Conservation (phyloP, 495 filamentous ascomycete genomes). For the Aspergillus sclerotiicarbonarius region DNA sequence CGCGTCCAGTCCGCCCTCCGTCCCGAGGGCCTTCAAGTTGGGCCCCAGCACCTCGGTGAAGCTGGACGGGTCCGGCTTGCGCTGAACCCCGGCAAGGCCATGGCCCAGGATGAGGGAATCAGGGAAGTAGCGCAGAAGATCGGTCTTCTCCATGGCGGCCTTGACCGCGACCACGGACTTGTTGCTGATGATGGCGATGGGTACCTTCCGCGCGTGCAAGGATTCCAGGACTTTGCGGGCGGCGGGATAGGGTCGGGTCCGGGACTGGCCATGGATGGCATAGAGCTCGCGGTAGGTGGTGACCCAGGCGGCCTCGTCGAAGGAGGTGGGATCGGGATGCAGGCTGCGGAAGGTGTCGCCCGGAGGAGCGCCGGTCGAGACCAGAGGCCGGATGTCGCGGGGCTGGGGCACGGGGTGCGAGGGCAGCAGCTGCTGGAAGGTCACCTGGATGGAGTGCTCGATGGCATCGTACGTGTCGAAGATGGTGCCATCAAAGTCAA, state of each 20-base stretch:
- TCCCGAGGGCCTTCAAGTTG: conserved; percentile 8
- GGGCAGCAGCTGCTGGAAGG: conserved; percentile 25
- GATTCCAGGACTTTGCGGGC: conserved; percentile 18
- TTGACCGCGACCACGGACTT: conserved; percentile 26
- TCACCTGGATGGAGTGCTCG: conserved; percentile 17
- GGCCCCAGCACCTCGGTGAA: conserved; percentile 26
- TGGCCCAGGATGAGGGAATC: conserved; percentile 25
- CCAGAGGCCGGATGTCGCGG: conserved; percentile 18
- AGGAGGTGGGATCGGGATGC: conserved; percentile 10
- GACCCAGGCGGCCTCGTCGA: conserved; percentile 18
- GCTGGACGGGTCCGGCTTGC: conserved; percentile 28
- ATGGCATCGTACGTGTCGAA: conserved; percentile 28
- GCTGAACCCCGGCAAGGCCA: conserved; percentile 18
- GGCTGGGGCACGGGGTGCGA: conserved; percentile 12
- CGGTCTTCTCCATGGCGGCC: conserved; percentile 20
- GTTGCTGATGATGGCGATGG: conserved; percentile 29
- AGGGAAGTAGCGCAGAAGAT: conserved; percentile 14
- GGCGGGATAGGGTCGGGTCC: conserved; percentile 23
- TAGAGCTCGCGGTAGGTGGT: conserved; percentile 27
- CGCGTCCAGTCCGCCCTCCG: conserved; percentile 1
- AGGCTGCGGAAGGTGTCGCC: conserved; percentile 22
- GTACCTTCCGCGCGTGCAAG: conserved; percentile 14
- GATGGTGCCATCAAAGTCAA: conserved; percentile 33
- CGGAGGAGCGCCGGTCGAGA: conserved; percentile 22
- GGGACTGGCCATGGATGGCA: conserved; percentile 24